Base-by-base conservation (phyloP, 1,139 yeast species). In the Ogataea hybrid region DNA sequence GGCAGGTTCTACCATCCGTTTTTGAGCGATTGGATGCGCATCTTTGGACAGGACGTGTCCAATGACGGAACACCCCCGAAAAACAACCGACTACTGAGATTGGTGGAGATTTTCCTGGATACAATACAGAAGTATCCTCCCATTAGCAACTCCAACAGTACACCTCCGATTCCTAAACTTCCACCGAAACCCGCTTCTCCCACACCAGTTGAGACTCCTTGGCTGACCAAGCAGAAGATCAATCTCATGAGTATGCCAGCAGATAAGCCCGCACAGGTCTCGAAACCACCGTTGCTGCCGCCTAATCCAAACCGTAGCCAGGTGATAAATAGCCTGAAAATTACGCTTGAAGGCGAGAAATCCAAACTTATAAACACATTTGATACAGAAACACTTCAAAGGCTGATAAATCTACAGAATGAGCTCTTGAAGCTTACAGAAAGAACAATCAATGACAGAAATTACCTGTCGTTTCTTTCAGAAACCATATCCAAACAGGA, bases 1-100 rank as follows among this genome's bases (percentile, higher is more conserved):
- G 96, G 96, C 2, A 64, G 68, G 36, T 73, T 88, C 45, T 85
- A 82, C 58, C 84, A 84, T 52, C 94, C 95, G 0, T 75, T 72
- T 43, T 61, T 86, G 36, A 63, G 81, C 1, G 65, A 67, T 23
- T 87, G 96, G 96, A 44, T 52, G 4, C 25, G 30, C 1, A 17
- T 12, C 2, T 52, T 42, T 35, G 52, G 53, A 1, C 34, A 39
- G 5, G 55, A 54, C 14, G 36, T 17, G 3, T 43, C 52, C 2
- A 60, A 56, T 42, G 56, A 54, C 4, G 45, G 46, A 10, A 44
- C 43, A 1, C 29, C 43, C 8, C 61, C 61, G 1, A 43, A 38
- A 23, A 47, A 56, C 8, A 52, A 58, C 34, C 34, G 59, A 37
- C 21, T 77, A 8, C 38, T 64, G 47, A 70, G 67, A 43, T 54